These are phyloP conservation scores for Leccinum rimulosum DNA, from an alignment of 768 basidiomycete species.

Conservation along the genomic window DNA sequence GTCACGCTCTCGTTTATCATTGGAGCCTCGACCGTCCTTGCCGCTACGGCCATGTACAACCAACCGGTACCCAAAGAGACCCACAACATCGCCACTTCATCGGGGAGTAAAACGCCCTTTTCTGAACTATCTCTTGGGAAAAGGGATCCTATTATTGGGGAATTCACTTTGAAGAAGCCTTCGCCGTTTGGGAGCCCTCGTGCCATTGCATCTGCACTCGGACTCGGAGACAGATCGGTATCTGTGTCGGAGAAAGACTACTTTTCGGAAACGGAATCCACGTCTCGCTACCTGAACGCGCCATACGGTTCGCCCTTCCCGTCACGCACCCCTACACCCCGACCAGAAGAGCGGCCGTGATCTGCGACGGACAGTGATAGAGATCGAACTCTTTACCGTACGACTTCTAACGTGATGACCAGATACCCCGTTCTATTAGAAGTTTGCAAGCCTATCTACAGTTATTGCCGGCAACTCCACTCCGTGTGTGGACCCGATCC, in stretches of 20 bases:
- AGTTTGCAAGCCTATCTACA: constrained; percentile 32
- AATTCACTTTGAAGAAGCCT: constrained; percentile 47
- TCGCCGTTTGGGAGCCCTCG: constrained; percentile 51
- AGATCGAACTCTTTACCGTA: constrained; percentile 28
- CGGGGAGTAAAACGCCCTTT: constrained; percentile 36
- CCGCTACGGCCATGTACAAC: constrained; percentile 95
- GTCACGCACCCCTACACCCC: constrained; percentile 47
- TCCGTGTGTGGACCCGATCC: constrained; percentile 19
- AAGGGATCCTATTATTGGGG: constrained; percentile 59
- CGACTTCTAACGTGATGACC: constrained; percentile 35
- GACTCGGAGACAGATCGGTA: constrained; percentile 34
- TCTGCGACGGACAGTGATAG: constrained; percentile 6
- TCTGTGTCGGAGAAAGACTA: constrained; percentile 28
- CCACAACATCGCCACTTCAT: constrained; percentile 30
- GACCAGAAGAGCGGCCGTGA: constrained; percentile 34
- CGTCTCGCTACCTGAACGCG: constrained; percentile 45
- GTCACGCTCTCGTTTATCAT: constrained; percentile 87
- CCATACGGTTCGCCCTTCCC: constrained; percentile 51
- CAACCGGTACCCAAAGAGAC: constrained; percentile 50
- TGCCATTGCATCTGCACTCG: constrained; percentile 49
- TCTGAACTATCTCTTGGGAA: constrained; percentile 45
- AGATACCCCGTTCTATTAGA: constrained; percentile 36
- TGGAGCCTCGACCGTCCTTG: constrained; percentile 81
- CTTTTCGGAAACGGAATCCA: constrained; percentile 42
- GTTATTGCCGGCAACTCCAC: constrained; percentile 30